These are phyloP conservation scores for Botrytis pseudocinerea DNA, from an alignment of 2,329 filamentous ascomycete species.

Conservation along the genomic window DNA sequence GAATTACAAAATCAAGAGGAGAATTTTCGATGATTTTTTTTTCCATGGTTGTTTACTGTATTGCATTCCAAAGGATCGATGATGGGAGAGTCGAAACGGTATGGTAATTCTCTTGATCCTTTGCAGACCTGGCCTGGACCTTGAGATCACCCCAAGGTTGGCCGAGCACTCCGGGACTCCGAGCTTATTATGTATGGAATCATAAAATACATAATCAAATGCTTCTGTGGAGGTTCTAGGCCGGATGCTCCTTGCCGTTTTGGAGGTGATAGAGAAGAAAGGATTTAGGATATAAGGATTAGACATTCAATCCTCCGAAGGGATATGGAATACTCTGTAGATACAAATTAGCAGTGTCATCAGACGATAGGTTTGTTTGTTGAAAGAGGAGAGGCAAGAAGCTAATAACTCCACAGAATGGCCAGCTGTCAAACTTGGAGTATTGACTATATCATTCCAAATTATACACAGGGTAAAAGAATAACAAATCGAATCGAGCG, in stretches of 20 bases:
- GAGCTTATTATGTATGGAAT: not conserved
- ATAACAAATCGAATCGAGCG: not conserved
- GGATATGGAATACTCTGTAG: not conserved
- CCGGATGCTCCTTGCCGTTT: not conserved
- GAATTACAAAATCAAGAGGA: not conserved
- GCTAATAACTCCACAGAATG: constrained; percentile 5
- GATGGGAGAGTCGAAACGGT: not conserved
- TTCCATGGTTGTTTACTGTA: not conserved
- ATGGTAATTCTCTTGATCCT: not conserved
- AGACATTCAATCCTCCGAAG: not conserved
- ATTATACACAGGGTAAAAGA: not conserved
- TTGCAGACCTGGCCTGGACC: not conserved
- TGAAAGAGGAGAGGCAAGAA: not conserved
- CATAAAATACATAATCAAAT: not conserved
- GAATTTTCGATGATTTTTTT: not conserved
- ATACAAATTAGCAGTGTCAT: not conserved
- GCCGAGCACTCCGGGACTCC: constrained; percentile 11
- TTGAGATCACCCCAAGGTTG: constrained; percentile 12
- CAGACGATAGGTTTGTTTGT: not conserved
- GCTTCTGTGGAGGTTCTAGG: constrained; percentile 1
- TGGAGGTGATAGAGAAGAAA: not conserved
- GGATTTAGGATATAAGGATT: not conserved
- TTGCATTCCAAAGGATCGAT: not conserved
- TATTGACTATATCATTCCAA: not conserved
- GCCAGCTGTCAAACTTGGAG: not conserved